Evolutionary conservation across 2,329 filamentous ascomycete species (phyloP), one percentile per base, ranked within the genome.

Genomic region (Hypoxylon sp.): DNA sequence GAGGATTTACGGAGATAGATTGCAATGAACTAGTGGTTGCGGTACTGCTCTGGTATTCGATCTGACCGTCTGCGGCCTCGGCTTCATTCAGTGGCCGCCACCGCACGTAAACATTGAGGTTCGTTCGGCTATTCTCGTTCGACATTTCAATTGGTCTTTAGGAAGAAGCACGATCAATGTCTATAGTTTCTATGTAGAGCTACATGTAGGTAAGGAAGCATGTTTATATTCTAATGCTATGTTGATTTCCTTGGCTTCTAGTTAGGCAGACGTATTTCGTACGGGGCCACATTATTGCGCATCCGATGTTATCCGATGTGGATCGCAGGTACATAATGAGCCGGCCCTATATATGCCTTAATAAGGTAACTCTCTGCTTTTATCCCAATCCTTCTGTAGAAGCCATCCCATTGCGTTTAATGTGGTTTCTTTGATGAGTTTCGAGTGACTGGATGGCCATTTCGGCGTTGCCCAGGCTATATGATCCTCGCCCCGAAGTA

Each of bases 371-470:
- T 54, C 31, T 37, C 37, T 30, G 50, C 14, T 37, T n/a, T 54
- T 54, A 22, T 54, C 50, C 30, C 31, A 54, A 0, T 17, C 50
- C 11, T 35, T 14, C 3, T 40, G 6, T 22, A 54, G 31, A 40
- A 40, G 31, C 50, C 50, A 54, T 17, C 31, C 50, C 30, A 54
- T 40, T 3, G 31, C 50, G 31, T 54, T 33, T 6, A 54, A 17
- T 25, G 50, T 37, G 6, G 31, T 37, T 13, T 54, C 50, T 20
- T 54, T 54, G 50, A 54, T 30, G 7, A 35, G 2, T 10, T 31
- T 30, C 1, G 17, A 8, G 50, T 54, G 30, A 22, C 20, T 22
- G 10, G 50, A 17, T 4, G 50, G 50, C 31, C 30, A 54, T 6
- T 30, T n/a, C 11, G 13, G 11, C 13, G 50, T 35, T 25, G 37